Percentiles rank a stretch among this genome's conserved stretches.
phyloP scores from a whole-genome alignment of 2,329 filamentous ascomycete genomes.

The Atkinsonella texensis region DNA sequence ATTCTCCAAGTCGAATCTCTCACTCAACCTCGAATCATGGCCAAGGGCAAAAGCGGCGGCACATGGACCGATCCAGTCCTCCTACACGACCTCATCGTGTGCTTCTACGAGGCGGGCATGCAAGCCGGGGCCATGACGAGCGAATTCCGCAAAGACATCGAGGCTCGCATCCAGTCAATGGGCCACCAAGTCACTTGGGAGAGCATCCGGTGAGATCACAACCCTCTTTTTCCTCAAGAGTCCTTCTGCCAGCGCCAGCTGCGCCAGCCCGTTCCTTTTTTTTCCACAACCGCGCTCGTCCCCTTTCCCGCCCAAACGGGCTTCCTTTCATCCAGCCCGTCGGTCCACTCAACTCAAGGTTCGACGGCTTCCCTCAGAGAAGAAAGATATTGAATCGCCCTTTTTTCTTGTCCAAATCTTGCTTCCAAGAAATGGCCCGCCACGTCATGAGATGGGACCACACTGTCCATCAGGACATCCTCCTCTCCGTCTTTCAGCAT shows the following conservation, averaged over 20 bases:
- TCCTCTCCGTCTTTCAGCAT: slow-evolving; percentile 27
- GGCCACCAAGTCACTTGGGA: slow-evolving; percentile 31
- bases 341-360: too few species aligned
- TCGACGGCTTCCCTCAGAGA: too few species aligned
- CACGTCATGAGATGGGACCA: slow-evolving; percentile 28
- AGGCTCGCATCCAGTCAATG: slow-evolving; percentile 18
- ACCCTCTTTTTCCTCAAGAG: not conserved
- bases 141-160: slow-evolving; percentile 19
- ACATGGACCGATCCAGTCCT: slow-evolving; percentile 14
- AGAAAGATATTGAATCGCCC: not conserved
- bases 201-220: slow-evolving; percentile 26
- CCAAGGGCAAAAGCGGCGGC: not conserved
- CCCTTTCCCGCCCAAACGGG: too few species aligned
- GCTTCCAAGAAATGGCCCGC: slow-evolving; percentile 9
- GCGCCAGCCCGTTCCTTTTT: not conserved
- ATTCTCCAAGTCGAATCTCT: not conserved
- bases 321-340: too few species aligned
- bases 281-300: too few species aligned
- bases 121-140: slow-evolving; percentile 15
- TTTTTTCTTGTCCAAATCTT: not conserved
- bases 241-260: not conserved
- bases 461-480: slow-evolving; percentile 30
- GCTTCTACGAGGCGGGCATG: slow-evolving; percentile 20
- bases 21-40: not conserved
- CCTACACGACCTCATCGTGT: slow-evolving; percentile 21